Evolutionary conservation across 495 filamentous ascomycete genomes (phyloP), one percentile per base, ranked within the genome.

Genomic region (Cercophora samala): DNA sequence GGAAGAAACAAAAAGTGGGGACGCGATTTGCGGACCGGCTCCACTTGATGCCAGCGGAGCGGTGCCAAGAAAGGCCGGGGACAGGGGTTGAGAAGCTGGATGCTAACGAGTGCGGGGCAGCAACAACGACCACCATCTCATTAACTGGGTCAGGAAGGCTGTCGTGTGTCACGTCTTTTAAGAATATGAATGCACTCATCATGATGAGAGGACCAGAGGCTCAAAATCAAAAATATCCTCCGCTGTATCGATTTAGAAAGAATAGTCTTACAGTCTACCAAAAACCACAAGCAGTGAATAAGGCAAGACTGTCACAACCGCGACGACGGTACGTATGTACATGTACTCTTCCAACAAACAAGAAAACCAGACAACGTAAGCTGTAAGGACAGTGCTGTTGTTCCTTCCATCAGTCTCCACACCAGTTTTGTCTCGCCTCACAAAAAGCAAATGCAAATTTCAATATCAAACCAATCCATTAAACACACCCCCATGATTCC

Each of bases 341-440:
- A 46, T 46, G 37, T 13, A 46, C 6, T 11, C 37, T 46, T 46
- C 13, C 37, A 46, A 17, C 37, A 46, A 13, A 5, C 4, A 46
- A 13, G 37, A 11, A 46, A 11, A 46, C 13, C 37, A 18, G 15
- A 46, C 37, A 46, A 46, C 37, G 6, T 46, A 46, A n/a, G 22
- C 53, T 56, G 53, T 56, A 56, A 56, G 22, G 53, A 56, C 53
- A 56, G 53, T 56, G n/a, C 53, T 56, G n/a, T 56, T 23, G 6
- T 56, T 23, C 53, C 53, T 56, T 23, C 22, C 53, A 21, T 9
- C 8, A 56, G 5, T 56, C n/a, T 56, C n/a, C 5, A 1, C n/a
- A 19, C n/a, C n/a, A 56, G n/a, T 56, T 56, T 56, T 56, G 53
- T 56, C 19, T 56, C 53, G 21, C 53, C 53, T 56, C 22, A 21